These are phyloP conservation scores for Jamesozyma lodderae DNA, from an alignment of 805 yeast genomes.

Conservation along the genomic window DNA sequence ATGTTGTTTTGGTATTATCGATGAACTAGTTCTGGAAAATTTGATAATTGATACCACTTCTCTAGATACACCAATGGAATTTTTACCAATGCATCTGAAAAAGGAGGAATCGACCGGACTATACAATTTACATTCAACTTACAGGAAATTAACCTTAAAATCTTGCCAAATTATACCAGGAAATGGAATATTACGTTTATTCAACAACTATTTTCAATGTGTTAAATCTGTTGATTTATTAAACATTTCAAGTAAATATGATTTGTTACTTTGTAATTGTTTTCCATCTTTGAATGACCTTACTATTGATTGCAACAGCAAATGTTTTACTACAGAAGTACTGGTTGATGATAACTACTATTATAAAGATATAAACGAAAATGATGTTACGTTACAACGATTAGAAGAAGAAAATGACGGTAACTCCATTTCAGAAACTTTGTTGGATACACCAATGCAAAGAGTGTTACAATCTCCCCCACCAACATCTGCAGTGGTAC, in stretches of 20 bases:
- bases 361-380: constrained; percentile 6
- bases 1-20: constrained; percentile 38
- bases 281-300: constrained; percentile 34
- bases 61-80: constrained; percentile 29
- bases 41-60: constrained; percentile 41
- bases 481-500: constrained; percentile 27
- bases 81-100: constrained; percentile 24
- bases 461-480: constrained; percentile 23
- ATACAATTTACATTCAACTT: constrained; percentile 30
- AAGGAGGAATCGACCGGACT: constrained; percentile 10
- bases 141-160: constrained; percentile 26
- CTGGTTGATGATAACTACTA: constrained; percentile 22
- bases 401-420: constrained; percentile 7
- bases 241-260: constrained; percentile 36
- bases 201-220: constrained; percentile 35
- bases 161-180: constrained; percentile 31
- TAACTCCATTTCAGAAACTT: constrained; percentile 21
- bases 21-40: constrained; percentile 37
- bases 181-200: constrained; percentile 29
- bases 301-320: constrained; percentile 42
- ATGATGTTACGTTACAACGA: constrained; percentile 1
- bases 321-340: constrained; percentile 30
- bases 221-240: constrained; percentile 33
- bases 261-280: constrained; percentile 41
- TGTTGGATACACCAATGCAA: constrained; percentile 16